Evolutionary conservation across 768 basidiomycete genomes (phyloP), one percentile per base, ranked within the genome.

Genomic region (Leucocoprinus sp.): DNA sequence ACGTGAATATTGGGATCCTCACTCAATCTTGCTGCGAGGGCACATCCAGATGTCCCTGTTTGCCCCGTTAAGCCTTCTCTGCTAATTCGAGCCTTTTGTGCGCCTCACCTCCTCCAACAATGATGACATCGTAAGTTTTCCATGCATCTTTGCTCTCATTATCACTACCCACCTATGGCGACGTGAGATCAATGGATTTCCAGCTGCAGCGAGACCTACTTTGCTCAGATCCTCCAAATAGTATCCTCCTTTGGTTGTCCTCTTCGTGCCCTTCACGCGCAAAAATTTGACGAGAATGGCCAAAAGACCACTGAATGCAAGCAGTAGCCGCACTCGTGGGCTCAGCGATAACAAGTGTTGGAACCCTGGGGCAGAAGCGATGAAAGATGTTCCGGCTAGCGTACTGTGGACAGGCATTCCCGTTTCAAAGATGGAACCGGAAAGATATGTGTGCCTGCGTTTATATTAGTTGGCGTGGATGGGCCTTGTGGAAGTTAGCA

Each of bases 11-110:
- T 59, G 1, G 72, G 71, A 44, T 78, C 63, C 54, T 82, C 80
- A 11, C 71, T 72, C 3, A 82, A 61, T 6, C 80, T 68, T 4
- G 77, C 66, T 2, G 80, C 79, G 15, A 82, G 63, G 0, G 69
- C 76, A 49, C 78, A 81, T 7, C 80, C 80, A 2, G 76, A 64
- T 12, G 78, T 80, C 18, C 80, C 78, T 74, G 39, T 14, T 15
- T 52, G 42, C 2, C 27, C 18, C 44, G 31, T 15, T 42, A 17
- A 11, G 4, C n/a, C 31, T 12, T 31, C 4, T 7, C 31, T 4
- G 31, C 11, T 14, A 31, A 11, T 3, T n/a, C 4, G 3, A 31
- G 9, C 31, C 31, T 5, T 14, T 7, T 31, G 4, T 31, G 1
- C 0, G 40, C 45, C 57, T 12, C 52, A 72, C 76, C 77, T 55